phyloP scores from a whole-genome alignment of 1,284 basidiomycete genomes.

The Cutaneotrichosporon curvatum region DNA sequence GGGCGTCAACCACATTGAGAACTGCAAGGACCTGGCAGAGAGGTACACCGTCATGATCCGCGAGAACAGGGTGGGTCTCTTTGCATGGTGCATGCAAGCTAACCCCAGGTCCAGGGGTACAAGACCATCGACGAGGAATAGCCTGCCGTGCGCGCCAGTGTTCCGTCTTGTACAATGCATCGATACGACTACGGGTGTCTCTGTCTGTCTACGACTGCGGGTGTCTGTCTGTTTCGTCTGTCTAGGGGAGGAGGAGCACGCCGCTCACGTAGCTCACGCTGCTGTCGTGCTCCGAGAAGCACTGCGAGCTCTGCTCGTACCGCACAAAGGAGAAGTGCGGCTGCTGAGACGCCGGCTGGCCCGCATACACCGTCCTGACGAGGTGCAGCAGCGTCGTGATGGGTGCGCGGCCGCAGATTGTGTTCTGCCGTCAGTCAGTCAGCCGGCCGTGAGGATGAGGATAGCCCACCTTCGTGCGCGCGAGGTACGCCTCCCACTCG shows the following conservation, averaged over 20 bases:
- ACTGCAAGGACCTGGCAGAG: constrained; percentile 78
- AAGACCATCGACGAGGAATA: constrained; percentile 50
- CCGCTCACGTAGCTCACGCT: constrained; percentile 94
- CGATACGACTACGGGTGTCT: constrained; percentile 1
- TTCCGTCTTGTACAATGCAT: constrained; percentile 13
- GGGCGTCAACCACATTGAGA: constrained; percentile 85
- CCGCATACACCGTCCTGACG: constrained; percentile 56
- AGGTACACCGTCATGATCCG: constrained; percentile 75
- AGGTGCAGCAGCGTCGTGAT: constrained; percentile 85
- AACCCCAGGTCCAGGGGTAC: constrained; percentile 54
- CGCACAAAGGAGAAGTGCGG: constrained; percentile 61
- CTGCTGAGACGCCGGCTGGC: constrained; percentile 31
- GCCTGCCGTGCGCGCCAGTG: no score
- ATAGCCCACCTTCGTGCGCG: constrained; percentile 54
- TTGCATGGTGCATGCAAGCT: neutral
- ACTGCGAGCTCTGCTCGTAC: constrained; percentile 86
- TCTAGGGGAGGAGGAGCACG: constrained; percentile 19
- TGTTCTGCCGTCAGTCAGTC: constrained; percentile 66
- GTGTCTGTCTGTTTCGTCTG: neutral
- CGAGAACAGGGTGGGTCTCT: constrained; percentile 69
- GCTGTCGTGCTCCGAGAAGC: constrained; percentile 61
- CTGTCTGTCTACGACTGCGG: no score
- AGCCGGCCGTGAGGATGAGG: no score
- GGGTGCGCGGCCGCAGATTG: constrained; percentile 92
- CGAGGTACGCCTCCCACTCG: constrained; percentile 67